phyloP scores from a whole-genome alignment of 2,329 filamentous ascomycete genomes.

The Penicillium sp. region DNA sequence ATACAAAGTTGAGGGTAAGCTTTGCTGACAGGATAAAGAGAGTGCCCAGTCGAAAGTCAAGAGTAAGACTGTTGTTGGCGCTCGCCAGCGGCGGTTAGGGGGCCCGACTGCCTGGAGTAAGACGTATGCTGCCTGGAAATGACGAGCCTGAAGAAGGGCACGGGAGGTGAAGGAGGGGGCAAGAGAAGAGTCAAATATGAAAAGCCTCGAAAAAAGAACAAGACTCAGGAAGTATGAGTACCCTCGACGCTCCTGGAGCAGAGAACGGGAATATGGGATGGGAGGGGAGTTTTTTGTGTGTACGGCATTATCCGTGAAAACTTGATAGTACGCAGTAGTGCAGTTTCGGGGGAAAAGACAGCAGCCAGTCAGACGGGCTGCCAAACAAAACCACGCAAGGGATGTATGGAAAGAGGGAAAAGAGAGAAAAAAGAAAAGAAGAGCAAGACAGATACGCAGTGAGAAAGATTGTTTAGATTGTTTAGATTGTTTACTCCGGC shows the following conservation, averaged over 20 bases:
- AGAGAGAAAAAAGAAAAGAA: not conserved
- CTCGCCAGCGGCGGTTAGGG: not conserved
- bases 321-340: slow-evolving; percentile 7
- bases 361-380: not conserved
- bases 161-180: not conserved
- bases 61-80: not conserved
- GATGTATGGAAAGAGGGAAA: not conserved
- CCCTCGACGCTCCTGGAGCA: not conserved
- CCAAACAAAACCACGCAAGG: slow-evolving; percentile 3
- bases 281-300: not conserved
- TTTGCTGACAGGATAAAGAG: not conserved
- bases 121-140: not conserved
- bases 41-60: too few species aligned
- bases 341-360: not conserved
- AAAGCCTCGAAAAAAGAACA: too few species aligned
- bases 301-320: not conserved
- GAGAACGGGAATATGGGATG: not conserved
- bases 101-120: not conserved
- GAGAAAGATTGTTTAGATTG: too few species aligned
- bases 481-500: too few species aligned
- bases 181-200: not conserved
- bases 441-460: not conserved
- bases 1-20: too few species aligned
- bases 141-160: not conserved
- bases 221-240: not conserved